phyloP scores from a whole-genome alignment of 164 flowering plant species.

The Chimonanthus praecox region DNA sequence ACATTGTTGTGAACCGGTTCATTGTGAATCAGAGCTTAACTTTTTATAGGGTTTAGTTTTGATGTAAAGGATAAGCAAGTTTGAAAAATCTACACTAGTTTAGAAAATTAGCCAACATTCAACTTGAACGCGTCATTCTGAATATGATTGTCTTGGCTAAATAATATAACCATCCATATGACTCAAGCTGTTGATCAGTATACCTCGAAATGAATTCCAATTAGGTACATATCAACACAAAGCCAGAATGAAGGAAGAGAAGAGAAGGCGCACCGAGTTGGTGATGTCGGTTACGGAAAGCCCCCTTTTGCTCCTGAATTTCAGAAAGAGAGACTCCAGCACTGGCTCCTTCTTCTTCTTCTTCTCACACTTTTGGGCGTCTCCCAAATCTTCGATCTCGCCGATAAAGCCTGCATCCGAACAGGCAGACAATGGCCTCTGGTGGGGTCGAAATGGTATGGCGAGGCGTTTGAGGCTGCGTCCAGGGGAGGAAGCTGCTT shows the following conservation, averaged over 20 bases:
- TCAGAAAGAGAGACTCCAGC: slow-evolving; percentile 33
- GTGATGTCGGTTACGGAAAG: slow-evolving; percentile 76
- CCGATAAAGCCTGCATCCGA: neutral
- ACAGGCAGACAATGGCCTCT: slow-evolving; percentile 23
- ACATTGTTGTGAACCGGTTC: too few relatives aligned
- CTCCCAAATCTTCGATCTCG: slow-evolving; percentile 63
- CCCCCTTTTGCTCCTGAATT: slow-evolving; percentile 54
- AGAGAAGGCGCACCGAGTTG: slow-evolving; percentile 39
- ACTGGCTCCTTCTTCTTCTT: neutral
- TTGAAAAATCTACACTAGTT: too few relatives aligned
- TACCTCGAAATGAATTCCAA: too few relatives aligned
- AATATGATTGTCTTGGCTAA: too few relatives aligned
- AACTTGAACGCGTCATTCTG: too few relatives aligned
- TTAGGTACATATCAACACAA: neutral
- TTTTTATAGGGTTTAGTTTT: too few relatives aligned
- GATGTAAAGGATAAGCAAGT: too few relatives aligned
- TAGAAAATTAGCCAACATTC: too few relatives aligned
- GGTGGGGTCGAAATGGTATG: slow-evolving; percentile 32
- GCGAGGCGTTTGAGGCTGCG: slow-evolving; percentile 23
- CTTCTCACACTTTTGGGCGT: slow-evolving; percentile 31
- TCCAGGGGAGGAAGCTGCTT: slow-evolving; percentile 13
- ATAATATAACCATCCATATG: too few relatives aligned
- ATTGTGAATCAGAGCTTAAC: too few relatives aligned
- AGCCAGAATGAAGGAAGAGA: neutral
- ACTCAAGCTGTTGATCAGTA: too few relatives aligned